Conservation (phyloP, 768 basidiomycete genomes). For the Arthromyces matolae region DNA sequence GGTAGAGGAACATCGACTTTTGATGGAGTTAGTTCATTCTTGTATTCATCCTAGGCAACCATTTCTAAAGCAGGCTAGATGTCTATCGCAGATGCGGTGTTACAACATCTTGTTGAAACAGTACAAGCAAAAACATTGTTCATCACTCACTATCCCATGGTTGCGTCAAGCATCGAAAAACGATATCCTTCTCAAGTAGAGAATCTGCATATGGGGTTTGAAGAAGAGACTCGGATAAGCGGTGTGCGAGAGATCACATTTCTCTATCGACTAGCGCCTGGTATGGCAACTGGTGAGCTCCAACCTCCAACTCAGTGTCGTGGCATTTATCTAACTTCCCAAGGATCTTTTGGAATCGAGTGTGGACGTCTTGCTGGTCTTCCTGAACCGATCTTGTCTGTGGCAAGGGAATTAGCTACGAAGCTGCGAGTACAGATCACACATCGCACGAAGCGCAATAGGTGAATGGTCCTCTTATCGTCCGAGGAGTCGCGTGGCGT, state of each 20-base stretch:
- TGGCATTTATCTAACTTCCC: neutral
- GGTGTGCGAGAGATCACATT: constrained; percentile 83
- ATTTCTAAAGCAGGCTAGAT: constrained; percentile 44
- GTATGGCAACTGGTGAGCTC: constrained; percentile 56
- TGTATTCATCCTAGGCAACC: neutral
- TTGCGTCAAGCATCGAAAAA: constrained; percentile 65
- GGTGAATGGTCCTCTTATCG: constrained; percentile 29
- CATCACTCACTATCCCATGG: constrained; percentile 91
- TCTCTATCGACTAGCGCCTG: constrained; percentile 70
- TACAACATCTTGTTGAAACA: constrained; percentile 61
- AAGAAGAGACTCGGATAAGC: constrained; percentile 62
- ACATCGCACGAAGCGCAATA: constrained; percentile 45
- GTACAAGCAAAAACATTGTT: constrained; percentile 76
- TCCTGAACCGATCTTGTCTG: constrained; percentile 61
- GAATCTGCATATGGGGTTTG: constrained; percentile 87
- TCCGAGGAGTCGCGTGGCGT: neutral
- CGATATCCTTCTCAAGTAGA: constrained; percentile 58
- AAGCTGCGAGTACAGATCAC: constrained; percentile 53
- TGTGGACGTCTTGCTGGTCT: constrained; percentile 86
- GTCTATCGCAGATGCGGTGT: constrained; percentile 81
- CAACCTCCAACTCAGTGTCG: neutral
- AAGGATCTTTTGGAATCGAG: constrained; percentile 88
- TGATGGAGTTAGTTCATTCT: constrained; percentile 58
- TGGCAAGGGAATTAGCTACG: constrained; percentile 54
- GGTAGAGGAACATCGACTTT: constrained; percentile 91